Percentiles rank a stretch among this genome's conserved stretches.
phyloP scores from a whole-genome alignment of 441 rosid species.

The Corymbia citriodora region DNA sequence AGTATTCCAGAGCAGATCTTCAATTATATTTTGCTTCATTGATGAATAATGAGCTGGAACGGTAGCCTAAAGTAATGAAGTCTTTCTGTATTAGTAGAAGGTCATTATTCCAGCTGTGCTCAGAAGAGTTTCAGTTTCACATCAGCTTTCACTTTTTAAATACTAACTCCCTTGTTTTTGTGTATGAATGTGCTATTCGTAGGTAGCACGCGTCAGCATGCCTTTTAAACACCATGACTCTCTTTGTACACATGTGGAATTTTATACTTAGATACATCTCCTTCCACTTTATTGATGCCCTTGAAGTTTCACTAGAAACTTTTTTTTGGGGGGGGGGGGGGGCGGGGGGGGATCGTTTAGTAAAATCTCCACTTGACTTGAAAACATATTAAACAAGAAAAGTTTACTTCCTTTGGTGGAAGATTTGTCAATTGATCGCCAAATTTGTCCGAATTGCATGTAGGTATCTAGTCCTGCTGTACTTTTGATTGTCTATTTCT shows the following conservation, averaged over 20 bases:
- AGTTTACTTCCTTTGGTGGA: background rate
- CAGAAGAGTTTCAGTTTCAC: background rate
- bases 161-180: background rate
- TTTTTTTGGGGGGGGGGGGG: too few relatives aligned
- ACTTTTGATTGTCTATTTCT: background rate
- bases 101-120: background rate
- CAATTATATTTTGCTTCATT: background rate
- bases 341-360: background rate
- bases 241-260: background rate
- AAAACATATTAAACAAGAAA: background rate
- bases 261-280: background rate
- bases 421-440: background rate
- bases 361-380: background rate
- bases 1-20: background rate
- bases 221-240: background rate
- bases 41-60: background rate
- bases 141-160: background rate
- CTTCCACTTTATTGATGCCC: background rate
- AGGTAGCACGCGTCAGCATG: background rate
- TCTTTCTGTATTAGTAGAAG: background rate
- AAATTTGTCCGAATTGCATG: background rate
- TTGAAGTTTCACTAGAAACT: too few relatives aligned
- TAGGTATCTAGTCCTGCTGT: background rate
- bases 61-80: background rate
- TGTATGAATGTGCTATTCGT: background rate